Base-by-base conservation (phyloP, 352 stramenopile species). In the Pythium rishiriense region DNA sequence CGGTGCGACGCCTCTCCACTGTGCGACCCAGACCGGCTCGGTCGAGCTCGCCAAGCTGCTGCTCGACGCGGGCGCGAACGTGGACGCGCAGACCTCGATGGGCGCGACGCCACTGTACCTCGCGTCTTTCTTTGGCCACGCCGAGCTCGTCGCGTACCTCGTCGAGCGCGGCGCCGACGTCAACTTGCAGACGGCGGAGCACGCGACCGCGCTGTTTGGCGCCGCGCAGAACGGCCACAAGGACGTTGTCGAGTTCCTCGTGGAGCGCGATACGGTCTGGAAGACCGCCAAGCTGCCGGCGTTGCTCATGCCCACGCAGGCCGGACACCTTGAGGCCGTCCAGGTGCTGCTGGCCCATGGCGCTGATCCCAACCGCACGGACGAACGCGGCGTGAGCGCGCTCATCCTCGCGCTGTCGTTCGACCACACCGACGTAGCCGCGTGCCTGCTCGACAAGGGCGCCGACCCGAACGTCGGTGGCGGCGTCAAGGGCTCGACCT, bases 361-460 rank as follows among this genome's bases (percentile, higher is more conserved):
- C 33, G 82, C 80, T 5, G 73, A 79, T 41, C 21, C 84, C 25
- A 85, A 88, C 57, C 56, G 72, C 11, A 66, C 59, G 0, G 85
- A 94, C 26, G 75, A 87, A 70, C 64, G 83, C 48, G 82, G 83
- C 8, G 82, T 90, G 31, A 91, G 74, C 0, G 70, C 83, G 24
- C 58, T 94, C 21, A 57, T 70, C 24, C 57, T 74, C 26, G 56
- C 67, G 21, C 45, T 70, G 4, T 70, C 62, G 52, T 64, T 70
- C 19, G 62, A 70, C 53, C 67, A 71, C 47, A 35, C 29, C 3
- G 62, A 68, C 2, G 25, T 74, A 12, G 62, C 62, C n/a, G 46
- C 37, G 24, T 59, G 29, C 42, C 22, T 74, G 17, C 47, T 74
- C 45, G 63, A 66, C n/a, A n/a, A 68, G n/a, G 68, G 68, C 25